phyloP scores from a whole-genome alignment of 179 eudicot genomes.

The Drosera spatulata region DNA sequence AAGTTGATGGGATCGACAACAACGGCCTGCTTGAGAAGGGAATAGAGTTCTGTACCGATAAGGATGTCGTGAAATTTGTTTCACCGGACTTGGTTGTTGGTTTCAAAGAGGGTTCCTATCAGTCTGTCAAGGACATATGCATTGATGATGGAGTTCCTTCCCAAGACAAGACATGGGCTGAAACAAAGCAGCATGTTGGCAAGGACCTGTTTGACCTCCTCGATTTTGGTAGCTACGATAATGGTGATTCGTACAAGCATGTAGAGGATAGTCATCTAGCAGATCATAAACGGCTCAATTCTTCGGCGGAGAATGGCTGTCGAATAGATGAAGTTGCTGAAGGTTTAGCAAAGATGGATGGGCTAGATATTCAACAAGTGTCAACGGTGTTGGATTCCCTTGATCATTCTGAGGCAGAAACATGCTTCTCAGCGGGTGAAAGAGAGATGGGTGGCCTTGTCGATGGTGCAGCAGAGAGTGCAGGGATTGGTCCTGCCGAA shows the following conservation, averaged over 20 bases:
- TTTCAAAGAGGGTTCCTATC: constrained; percentile 34
- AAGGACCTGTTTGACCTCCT: constrained; percentile 5
- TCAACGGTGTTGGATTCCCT: constrained; percentile 5
- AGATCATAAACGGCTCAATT: constrained; percentile 14
- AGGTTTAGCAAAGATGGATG: constrained; percentile 7
- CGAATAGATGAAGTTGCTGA: constrained; percentile 8
- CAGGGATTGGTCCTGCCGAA: too few relatives aligned
- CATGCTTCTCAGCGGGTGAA: constrained; percentile 3
- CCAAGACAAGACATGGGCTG: constrained; percentile 28
- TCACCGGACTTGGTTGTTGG: constrained; percentile 43
- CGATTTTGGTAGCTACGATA: constrained; percentile 4
- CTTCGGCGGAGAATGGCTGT: constrained; percentile 11
- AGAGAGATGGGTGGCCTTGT: constrained; percentile 5
- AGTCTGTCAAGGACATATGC: constrained; percentile 63
- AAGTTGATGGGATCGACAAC: constrained; percentile 12
- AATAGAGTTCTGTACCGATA: constrained; percentile 33
- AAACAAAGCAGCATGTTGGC: constrained; percentile 10
- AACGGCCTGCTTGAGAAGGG: constrained; percentile 18
- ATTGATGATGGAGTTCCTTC: constrained; percentile 48
- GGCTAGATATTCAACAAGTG: constrained; percentile 5
- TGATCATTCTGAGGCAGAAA: constrained; percentile 6
- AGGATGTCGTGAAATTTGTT: constrained; percentile 37
- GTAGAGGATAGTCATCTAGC: constrained; percentile 12
- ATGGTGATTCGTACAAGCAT: constrained; percentile 5
- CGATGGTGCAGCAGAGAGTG: too few relatives aligned